Evolutionary conservation across 106 monocot species (phyloP), one percentile per base, ranked within the genome.

Genomic region (Ottelia alismoides): DNA sequence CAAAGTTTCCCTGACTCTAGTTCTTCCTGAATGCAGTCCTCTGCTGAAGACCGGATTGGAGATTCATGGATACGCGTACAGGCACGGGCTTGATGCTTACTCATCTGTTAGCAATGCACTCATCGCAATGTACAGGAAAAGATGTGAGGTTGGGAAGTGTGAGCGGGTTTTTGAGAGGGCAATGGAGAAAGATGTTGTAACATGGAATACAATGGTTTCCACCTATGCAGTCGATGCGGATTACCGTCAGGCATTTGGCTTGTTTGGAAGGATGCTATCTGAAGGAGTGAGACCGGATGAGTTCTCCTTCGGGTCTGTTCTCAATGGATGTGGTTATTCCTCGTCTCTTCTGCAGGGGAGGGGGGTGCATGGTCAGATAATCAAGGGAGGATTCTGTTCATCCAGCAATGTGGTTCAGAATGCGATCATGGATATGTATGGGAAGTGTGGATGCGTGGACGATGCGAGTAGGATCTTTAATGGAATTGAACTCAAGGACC

Each of bases 41-140:
- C 2, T 17, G 27, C 50, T 45, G 22, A 83, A 71, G 51, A 27
- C 30, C 31, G 90, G 90, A 24, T 44, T 78, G 45, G 90, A 90
- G 60, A 84, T 90, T 54, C 90, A 90, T 70, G 90, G 68, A 26
- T 81, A 84, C 67, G 84, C 75, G 22, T 75, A 64, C 45, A 71
- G 75, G 46, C 68, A 61, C 51, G 65, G 77, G 23, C 50, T 90
- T 21, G 80, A 78, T 12, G 62, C 64, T 1, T 57, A 61, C 49
- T 72, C 65, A 6, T 84, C 90, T 0, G 80, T 84, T 0, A 55
- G 80, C 56, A 90, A 90, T 65, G 84, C 84, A 0, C 69, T 90
- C 30, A 90, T 84, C 67, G 71, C 84, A 10, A 80, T 90, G 84
- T 90, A 84, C 66, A 57, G 66, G 0, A 75, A 56, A 25, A 66